Base-by-base conservation (phyloP, 2,329 filamentous ascomycete species). In the Graphilbum fragrans region DNA sequence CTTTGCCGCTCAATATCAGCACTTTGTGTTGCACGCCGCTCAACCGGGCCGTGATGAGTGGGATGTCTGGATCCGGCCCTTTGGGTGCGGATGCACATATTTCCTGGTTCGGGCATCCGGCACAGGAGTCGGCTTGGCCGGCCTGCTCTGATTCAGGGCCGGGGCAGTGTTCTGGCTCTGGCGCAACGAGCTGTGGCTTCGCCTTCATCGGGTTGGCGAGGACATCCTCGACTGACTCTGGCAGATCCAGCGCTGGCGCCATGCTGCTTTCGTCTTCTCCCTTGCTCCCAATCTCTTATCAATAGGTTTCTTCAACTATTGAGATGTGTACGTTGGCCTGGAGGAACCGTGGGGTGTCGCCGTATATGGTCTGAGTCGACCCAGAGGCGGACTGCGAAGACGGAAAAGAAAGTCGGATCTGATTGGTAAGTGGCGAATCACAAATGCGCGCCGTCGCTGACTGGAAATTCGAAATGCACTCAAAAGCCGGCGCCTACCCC, bases 31-130 rank as follows among this genome's bases (percentile, higher is more conserved):
- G 77, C 47, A 98, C 83, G 39, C 77, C 76, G 11, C 80, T 71
- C 3, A 98, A 78, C 4, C 90, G 84, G 42, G 81, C 75, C 16
- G 87, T 82, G 53, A 98, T 95, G 50, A 92, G 60, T 3, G 87
- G 80, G 36, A 96, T 85, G 59, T 98, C 92, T 0, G 90, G 90
- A 58, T 98, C 92, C 2, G 92, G 90, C 0, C 90, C 92, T 62
- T 95, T 95, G 19, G 90, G 88, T 2, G 88, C 84, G 1, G 88
- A 85, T 17, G 90, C 88, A 67, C 92, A 98, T 53, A 98, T 94
- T 37, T 78, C 69, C 65, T 98, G 88, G 66, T 98, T 98, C 2
- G 92, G 92, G 56, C 92, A 98, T 41, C 88, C 88, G 37, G 82
- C 86, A 66, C 92, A 98, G 35, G 86, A 87, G 62, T 94, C 88